Conservation (phyloP, 108 stramenopile species). For the Bacterosira constricta region DNA sequence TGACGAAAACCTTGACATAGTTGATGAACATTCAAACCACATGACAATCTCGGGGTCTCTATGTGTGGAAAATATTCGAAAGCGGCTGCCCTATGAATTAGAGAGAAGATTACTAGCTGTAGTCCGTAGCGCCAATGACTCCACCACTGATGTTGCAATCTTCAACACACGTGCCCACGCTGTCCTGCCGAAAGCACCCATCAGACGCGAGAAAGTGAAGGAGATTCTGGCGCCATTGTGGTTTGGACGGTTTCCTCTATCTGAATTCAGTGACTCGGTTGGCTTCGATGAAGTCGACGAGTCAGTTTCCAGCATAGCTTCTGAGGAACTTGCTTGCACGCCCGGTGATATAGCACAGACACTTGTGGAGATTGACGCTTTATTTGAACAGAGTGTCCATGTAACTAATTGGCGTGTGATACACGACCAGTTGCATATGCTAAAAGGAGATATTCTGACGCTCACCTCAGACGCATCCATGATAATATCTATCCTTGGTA, state of each 20-base stretch:
- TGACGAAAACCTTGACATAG: constrained; percentile 70
- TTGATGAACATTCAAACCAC: constrained; percentile 44
- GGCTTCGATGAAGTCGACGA: constrained; percentile 14
- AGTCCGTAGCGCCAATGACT: constrained; percentile 73
- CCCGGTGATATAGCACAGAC: no score
- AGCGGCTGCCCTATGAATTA: constrained; percentile 25
- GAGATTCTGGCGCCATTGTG: constrained; percentile 59
- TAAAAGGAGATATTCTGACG: no score
- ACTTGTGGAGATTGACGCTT: no score
- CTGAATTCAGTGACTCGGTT: constrained; percentile 5
- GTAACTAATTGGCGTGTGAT: no score
- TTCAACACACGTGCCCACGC: constrained; percentile 70
- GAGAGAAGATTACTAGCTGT: constrained; percentile 40
- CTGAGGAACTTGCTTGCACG: no score
- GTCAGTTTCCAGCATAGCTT: no score
- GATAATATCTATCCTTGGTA: constrained; percentile 17
- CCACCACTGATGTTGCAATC: constrained; percentile 53
- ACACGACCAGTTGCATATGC: no score
- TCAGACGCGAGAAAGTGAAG: constrained; percentile 48
- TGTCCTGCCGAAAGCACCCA: constrained; percentile 60
- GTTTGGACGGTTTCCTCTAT: constrained; percentile 48
- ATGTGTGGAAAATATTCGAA: no score
- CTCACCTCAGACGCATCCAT: no score
- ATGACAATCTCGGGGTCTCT: constrained; percentile 69
- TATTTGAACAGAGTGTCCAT: no score